Base-by-base conservation (phyloP, 345 rosid species). In the Geranium brycei region DNA sequence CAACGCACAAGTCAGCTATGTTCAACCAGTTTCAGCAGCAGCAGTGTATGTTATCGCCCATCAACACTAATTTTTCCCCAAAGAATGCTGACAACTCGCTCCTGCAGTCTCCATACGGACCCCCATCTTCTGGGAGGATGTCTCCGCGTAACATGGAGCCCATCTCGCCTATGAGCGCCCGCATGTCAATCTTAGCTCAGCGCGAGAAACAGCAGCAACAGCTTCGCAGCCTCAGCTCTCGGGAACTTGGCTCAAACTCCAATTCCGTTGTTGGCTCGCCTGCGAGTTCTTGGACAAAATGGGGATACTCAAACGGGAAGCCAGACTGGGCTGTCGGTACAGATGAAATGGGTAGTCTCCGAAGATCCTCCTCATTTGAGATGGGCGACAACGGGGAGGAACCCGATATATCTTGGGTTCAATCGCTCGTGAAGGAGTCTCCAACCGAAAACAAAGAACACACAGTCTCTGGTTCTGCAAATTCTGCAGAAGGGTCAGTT, bases 401-500 rank as follows among this genome's bases (percentile, higher is more conserved):
- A 68, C 95, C 96, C 7, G 96, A 92, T 75, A 76, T 92, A 31
- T 89, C 91, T 6, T 92, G 98, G 96, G 88, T 89, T 61, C 96
- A 85, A 51, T 82, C 96, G 19, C 68, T 91, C 19, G 85, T 91
- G 15, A 91, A 85, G 41, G 41, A 7, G 68, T 75, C 86, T 57
- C 81, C 98, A 19, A 69, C 70, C 0, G 96, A 88, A 55, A 72
- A 70, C 55, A 78, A 84, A 69, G 91, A 89, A 72, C 75, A 75
- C n/a, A 63, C 80, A n/a, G 70, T 41, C 57, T 72, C 82, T 2
- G 73, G 77, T 59, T 64, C 57, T 40, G 66, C 80, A 11, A 55
- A 67, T 63, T 61, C 68, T 7, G 3, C 77, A 70, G 60, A 72
- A 72, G 18, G 81, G 38, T 72, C 84, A 8, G 82, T 84, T 51